Percentiles rank a stretch among this genome's conserved stretches.
phyloP scores from a whole-genome alignment of 2,329 filamentous ascomycete genomes.

The Didymellaceae sp. region DNA sequence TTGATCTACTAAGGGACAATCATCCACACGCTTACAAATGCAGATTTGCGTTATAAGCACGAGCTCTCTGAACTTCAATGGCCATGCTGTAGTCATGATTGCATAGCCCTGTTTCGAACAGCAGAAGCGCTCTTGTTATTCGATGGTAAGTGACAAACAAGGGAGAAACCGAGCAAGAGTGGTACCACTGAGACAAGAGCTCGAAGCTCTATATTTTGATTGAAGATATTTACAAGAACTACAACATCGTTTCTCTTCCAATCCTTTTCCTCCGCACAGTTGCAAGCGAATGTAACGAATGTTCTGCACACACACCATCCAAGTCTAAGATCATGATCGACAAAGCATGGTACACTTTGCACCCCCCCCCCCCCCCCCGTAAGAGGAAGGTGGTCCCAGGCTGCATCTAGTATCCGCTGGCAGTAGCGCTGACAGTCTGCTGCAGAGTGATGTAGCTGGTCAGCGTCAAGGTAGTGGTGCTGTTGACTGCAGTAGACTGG shows the following conservation, averaged over 20 bases:
- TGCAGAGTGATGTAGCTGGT: constrained; percentile 35
- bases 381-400: background rate
- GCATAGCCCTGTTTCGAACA: too few relatives aligned
- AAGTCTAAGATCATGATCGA: constrained; percentile 7
- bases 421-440: constrained; percentile 2
- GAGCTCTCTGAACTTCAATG: too few relatives aligned
- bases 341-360: background rate
- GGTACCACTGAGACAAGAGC: background rate
- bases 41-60: too few relatives aligned
- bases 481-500: constrained; percentile 10
- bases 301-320: constrained; percentile 3
- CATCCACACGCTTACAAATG: too few relatives aligned
- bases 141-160: too few relatives aligned
- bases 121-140: too few relatives aligned
- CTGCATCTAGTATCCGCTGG: constrained; percentile 7
- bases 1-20: too few relatives aligned
- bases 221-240: constrained; percentile 16
- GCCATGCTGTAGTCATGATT: too few relatives aligned
- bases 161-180: background rate
- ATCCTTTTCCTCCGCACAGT: background rate
- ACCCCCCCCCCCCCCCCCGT: background rate
- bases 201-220: background rate
- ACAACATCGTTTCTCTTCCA: background rate
- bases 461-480: constrained; percentile 33
- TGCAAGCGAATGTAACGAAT: constrained; percentile 6